phyloP scores from a whole-genome alignment of 2,329 filamentous ascomycete species.

The Rasamsonia emersonii region DNA sequence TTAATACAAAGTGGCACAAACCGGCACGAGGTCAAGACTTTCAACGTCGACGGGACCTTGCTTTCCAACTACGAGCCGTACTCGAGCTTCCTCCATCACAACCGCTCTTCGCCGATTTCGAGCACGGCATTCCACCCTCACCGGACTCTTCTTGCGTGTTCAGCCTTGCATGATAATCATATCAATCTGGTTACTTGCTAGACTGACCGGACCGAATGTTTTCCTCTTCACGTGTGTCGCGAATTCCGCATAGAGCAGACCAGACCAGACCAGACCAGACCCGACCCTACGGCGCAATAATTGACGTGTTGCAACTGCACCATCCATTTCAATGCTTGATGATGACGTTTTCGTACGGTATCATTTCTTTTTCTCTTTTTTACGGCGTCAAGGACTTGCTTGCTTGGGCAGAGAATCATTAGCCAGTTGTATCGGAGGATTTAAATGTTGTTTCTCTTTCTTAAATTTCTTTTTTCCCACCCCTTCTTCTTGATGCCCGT shows the following conservation, averaged over 20 bases:
- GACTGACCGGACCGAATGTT: constrained; percentile 4
- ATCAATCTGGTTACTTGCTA: constrained; percentile 76
- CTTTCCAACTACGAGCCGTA: constrained; percentile 84
- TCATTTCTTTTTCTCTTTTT: background rate
- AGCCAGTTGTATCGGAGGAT: no score
- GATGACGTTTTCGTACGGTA: constrained; percentile 1
- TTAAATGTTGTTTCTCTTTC: no score
- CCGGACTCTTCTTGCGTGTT: constrained; percentile 79
- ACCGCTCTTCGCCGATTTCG: constrained; percentile 71
- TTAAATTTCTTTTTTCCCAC: no score
- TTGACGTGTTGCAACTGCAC: no score
- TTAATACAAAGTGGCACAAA: constrained; percentile 63
- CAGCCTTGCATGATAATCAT: constrained; percentile 77
- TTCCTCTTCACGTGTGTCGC: no score
- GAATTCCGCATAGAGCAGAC: no score
- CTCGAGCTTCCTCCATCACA: constrained; percentile 76
- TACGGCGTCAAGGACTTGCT: background rate
- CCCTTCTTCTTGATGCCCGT: no score
- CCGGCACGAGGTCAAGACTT: constrained; percentile 79
- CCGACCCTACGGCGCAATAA: no score
- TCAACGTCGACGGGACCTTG: constrained; percentile 74
- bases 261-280: no score
- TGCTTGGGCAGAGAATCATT: no score
- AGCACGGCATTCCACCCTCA: constrained; percentile 94
- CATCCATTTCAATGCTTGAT: no score